These are phyloP conservation scores for Aspergillus ostianus DNA, from an alignment of 495 filamentous ascomycete genomes.

Conservation along the genomic window DNA sequence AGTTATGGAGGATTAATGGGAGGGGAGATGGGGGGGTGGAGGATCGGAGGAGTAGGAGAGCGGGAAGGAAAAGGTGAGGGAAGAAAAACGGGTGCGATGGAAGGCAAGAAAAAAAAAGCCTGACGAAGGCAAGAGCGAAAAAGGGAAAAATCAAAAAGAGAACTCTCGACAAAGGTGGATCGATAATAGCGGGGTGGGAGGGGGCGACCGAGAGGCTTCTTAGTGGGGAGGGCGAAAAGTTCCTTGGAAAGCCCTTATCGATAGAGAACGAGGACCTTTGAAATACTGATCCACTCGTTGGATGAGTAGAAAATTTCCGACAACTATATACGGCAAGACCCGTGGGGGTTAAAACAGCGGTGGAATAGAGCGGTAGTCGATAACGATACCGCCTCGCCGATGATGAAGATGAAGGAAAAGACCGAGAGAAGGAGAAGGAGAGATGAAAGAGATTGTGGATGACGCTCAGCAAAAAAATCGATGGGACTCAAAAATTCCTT, in stretches of 20 bases:
- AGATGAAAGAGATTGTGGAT: slow-evolving; percentile 5
- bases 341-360: neutral
- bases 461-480: slow-evolving; percentile 2
- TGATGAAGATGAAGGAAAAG: slow-evolving; percentile 16
- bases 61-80: slow-evolving; percentile 8
- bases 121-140: slow-evolving; percentile 27
- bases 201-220: slow-evolving; percentile 31
- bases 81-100: slow-evolving; percentile 11
- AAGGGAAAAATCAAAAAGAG: slow-evolving; percentile 38
- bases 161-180: slow-evolving; percentile 34
- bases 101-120: slow-evolving; percentile 19
- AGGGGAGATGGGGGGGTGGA: slow-evolving; percentile 10
- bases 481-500: slow-evolving; percentile 27
- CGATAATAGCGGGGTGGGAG: slow-evolving; percentile 39
- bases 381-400: neutral
- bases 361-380: neutral
- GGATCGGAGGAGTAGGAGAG: slow-evolving; percentile 8
- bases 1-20: slow-evolving; percentile 11
- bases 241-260: slow-evolving; percentile 43
- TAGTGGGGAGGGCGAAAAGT: slow-evolving; percentile 28
- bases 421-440: slow-evolving; percentile 2
- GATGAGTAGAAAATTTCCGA: slow-evolving; percentile 2
- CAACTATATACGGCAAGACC: neutral
- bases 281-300: slow-evolving; percentile 16
- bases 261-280: slow-evolving; percentile 33